Percentiles rank a stretch among this genome's conserved stretches.
phyloP scores from a whole-genome alignment of 768 basidiomycete genomes.

The Plicaturopsis crispa region DNA sequence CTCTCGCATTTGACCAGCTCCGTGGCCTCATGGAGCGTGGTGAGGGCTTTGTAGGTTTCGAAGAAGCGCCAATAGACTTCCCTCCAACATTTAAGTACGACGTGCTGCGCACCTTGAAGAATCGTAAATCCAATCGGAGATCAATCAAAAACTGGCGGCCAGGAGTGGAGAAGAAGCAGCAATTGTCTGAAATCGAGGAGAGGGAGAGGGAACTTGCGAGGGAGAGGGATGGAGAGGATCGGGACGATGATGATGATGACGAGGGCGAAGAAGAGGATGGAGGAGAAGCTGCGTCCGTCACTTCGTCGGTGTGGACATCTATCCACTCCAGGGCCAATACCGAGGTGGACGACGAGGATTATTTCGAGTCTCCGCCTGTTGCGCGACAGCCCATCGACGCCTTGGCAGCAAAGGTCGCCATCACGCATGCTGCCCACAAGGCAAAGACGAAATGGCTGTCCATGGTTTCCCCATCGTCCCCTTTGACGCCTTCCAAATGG shows the following conservation, averaged over 20 bases:
- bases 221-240: conserved; percentile 29
- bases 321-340: conserved; percentile 29
- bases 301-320: conserved; percentile 46
- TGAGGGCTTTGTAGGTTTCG: conserved; percentile 68
- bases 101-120: conserved; percentile 54
- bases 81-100: conserved; percentile 95
- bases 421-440: conserved; percentile 37
- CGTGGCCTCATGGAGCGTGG: conserved; percentile 65
- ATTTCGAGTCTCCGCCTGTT: conserved; percentile 22
- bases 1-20: conserved; percentile 87
- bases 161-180: conserved; percentile 23
- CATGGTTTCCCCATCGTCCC: conserved; percentile 31
- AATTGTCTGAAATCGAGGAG: conserved; percentile 32
- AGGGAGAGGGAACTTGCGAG: conserved; percentile 22
- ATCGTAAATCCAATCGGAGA: conserved; percentile 30
- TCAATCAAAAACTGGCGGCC: conserved; percentile 30
- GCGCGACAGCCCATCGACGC: conserved; percentile 16
- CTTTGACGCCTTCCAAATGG: conserved; percentile 23
- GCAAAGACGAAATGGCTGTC: conserved; percentile 51
- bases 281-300: conserved; percentile 43
- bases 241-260: conserved; percentile 23
- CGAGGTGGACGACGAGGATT: conserved; percentile 35
- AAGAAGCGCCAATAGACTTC: conserved; percentile 76
- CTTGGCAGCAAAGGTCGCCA: conserved; percentile 28
- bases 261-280: conserved; percentile 33